Evolutionary conservation across 306 rosid species (phyloP), one percentile per base, ranked within the genome.

Genomic region (Fragaria vesca): DNA sequence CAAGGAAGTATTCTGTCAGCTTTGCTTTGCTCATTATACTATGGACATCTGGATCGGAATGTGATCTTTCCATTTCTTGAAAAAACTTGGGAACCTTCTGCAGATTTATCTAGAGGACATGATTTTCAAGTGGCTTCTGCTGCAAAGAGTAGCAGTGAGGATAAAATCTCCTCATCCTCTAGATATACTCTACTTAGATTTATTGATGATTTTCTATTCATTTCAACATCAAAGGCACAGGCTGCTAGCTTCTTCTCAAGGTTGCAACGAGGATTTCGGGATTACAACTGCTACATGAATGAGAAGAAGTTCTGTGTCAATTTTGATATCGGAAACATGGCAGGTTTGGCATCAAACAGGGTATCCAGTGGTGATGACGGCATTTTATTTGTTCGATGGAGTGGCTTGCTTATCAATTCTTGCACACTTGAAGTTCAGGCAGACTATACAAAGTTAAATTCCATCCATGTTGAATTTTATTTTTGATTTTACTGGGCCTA

Each of bases 1-100:
- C 98, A 92, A 85, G 97, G 98, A 89, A 96, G 98, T 66, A 69
- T 95, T 86, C 77, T 89, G 72, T 94, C 98, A 4, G 67, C 97
- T 73, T 80, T 94, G 83, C 98, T 94, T 75, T 94, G 97, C 86
- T 90, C 93, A 66, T 84, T 90, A 7, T 87, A 90, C 85, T 87
- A 84, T 40, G 97, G 97, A 57, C 92, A 92, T 81, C 81, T 94
- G 84, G 97, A 94, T 69, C 86, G 80, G 72, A 76, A 83, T 63
- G 86, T 89, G 76, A 87, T 94, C 71, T 83, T 80, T 88, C 97
- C 98, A 50, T 92, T 81, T 86, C 95, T 89, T 67, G 78, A 82
- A 57, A 92, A 72, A 80, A 28, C 79, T 43, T 68, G 79, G 79
- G 83, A 84, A 81, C 77, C 87, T 74, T 5, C n/a, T 3, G 12